Base-by-base conservation (phyloP, 2,329 filamentous ascomycete species). In the Aspergillus puulaauensis region DNA sequence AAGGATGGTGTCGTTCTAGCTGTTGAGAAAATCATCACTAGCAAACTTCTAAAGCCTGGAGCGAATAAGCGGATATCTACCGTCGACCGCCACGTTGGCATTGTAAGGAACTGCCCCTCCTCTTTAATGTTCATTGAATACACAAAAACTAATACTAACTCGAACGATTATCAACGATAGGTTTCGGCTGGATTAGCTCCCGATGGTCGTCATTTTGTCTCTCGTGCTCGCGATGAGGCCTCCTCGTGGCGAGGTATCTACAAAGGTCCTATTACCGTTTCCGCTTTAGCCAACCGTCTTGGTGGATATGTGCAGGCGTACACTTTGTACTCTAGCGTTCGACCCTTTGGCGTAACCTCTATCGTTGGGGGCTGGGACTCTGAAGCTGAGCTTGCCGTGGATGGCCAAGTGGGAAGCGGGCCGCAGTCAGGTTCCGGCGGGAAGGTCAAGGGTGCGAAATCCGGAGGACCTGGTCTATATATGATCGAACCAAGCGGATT, bases 401-500 rank as follows among this genome's bases (percentile, higher is more conserved):
- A 97, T 73, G 93, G 91, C 63, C 88, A 96, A 77, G 93, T 97
- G 37, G 93, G 93, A 63, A 83, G 78, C 40, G 93, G 93, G 21
- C 93, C 93, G 49, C 80, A 80, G 44, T 83, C 84, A 57, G 93
- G 93, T 58, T 86, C 91, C 23, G 93, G 93, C 63, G 93, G 93
- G 71, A 96, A 95, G 80, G 83, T 87, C 44, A 78, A 86, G 60
- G 86, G 86, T 70, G 87, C 86, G 70, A 89, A 86, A 75, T 87
- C 92, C 73, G 95, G 95, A 67, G 95, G 93, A 1, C 95, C 95
- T 21, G 93, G 88, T 62, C 85, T 99, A 61, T 99, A 97, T 84
- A 99, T 99, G 95, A 93, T 99, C 68, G 95, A 99, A 82, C 95
- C 95, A 43, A 96, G 92, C 71, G 95, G 95, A 56, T 80, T 93